These are phyloP conservation scores for Nicotiana tomentosiformis DNA, from an alignment of 257 asterid species.

Conservation along the genomic window DNA sequence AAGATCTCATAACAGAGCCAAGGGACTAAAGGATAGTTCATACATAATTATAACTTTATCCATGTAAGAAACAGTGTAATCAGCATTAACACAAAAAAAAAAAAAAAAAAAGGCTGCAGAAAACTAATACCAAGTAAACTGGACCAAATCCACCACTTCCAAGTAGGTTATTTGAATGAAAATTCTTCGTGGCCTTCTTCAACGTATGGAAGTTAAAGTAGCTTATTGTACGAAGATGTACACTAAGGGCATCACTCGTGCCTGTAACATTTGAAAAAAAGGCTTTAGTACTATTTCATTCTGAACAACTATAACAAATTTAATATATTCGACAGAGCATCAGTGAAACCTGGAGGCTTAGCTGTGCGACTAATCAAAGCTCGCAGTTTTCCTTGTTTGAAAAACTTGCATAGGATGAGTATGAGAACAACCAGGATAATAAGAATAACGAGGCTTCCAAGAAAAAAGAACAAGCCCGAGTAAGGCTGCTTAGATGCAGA, in stretches of 20 bases:
- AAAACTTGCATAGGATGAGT: slow-evolving; percentile 29
- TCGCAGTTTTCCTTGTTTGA: slow-evolving; percentile 24
- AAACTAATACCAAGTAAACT: slow-evolving; percentile 50
- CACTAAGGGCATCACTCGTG: slow-evolving; percentile 36
- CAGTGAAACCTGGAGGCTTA: slow-evolving; percentile 35
- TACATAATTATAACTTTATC: no score
- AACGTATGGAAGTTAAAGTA: slow-evolving; percentile 52
- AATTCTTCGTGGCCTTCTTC: slow-evolving; percentile 71
- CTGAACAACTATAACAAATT: neutral
- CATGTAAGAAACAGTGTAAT: no score
- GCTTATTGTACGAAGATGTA: slow-evolving; percentile 48
- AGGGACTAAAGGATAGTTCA: no score
- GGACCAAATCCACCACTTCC: slow-evolving; percentile 94
- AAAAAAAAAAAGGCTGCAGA: no score
- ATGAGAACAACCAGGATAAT: slow-evolving; percentile 37
- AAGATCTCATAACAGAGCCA: no score
- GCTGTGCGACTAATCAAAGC: slow-evolving; percentile 18
- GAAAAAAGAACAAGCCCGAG: slow-evolving; percentile 36
- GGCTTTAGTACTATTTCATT: neutral
- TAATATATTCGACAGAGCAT: neutral
- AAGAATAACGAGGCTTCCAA: slow-evolving; percentile 48
- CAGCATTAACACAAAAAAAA: no score
- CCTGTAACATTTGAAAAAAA: slow-evolving; percentile 35
- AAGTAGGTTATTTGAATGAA: slow-evolving; percentile 53
- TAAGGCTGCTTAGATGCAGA: slow-evolving; percentile 27